Evolutionary conservation across 1,284 basidiomycete genomes (phyloP), one percentile per base, ranked within the genome.

Genomic region (Nidula niveotomentosa): DNA sequence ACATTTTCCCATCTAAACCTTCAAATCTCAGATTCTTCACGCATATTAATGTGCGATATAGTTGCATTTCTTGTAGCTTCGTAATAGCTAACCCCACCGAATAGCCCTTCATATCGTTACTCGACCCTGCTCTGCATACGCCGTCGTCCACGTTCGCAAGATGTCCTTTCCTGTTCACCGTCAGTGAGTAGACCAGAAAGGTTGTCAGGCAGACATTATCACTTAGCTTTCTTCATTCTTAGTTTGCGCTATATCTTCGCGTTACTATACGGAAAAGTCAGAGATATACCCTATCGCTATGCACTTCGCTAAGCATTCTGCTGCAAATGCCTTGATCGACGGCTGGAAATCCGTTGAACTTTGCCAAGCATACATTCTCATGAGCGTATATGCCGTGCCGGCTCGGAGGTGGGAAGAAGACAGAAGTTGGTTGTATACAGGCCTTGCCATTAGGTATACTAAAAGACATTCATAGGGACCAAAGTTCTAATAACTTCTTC

Each of bases 251-350:
- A 83, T 91, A 53, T 83, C 90, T 0, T 90, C 88, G 0, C 76
- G 90, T 18, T 91, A 89, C 64, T 89, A 90, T 65, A 64, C 76
- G 3, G 85, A 86, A 49, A 91, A 90, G 63, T 86, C 88, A 0
- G 86, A 90, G 65, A 86, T 91, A 50, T 91, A 92, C 63, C 87
- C 88, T 2, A 86, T 91, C 59, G 90, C 90, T 8, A 93, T 93
- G 91, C 90, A 92, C 66, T 92, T 92, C 58, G 90, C 91, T 1
- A 91, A 90, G 64, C 85, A 88, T 56, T 86, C 90, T 0, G 90
- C 89, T 1, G 88, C 90, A 1, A 89, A 86, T 57, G 86, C 88
- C 6, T 76, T 93, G 44, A 86, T 90, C 51, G 86, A 91, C 64
- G 90, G 90, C 50, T 91, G 87, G 86, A 93, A 93, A 69, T 88